A percentile compares a stretch with the other conserved stretches of the same genome.
phyloP scores from a whole-genome alignment of 2,329 filamentous ascomycete species.

The Tympanopsis confertula region DNA sequence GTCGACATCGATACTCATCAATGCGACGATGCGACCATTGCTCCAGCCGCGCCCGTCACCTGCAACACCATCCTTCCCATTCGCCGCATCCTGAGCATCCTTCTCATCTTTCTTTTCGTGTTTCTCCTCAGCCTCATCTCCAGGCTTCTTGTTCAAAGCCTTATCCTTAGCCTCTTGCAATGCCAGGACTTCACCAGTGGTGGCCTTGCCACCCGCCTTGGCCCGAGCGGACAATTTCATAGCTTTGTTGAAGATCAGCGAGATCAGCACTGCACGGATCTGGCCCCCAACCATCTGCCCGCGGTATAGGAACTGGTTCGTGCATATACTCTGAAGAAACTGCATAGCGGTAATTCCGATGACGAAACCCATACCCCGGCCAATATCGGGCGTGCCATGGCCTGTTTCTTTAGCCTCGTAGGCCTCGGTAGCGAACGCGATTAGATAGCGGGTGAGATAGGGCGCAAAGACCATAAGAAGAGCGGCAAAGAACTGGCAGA shows the following conservation, averaged over 20 bases:
- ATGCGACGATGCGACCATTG: slow-evolving; percentile 80
- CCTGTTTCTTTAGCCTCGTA: slow-evolving; percentile 49
- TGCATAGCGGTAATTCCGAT: slow-evolving; percentile 82
- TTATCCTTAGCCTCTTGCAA: no score
- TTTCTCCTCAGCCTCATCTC: slow-evolving; percentile 22
- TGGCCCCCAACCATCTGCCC: slow-evolving; percentile 89
- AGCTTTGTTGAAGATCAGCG: slow-evolving; percentile 81
- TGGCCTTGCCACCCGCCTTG: slow-evolving; percentile 45
- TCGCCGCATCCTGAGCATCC: slow-evolving; percentile 29
- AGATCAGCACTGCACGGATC: slow-evolving; percentile 68
- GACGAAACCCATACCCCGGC: slow-evolving; percentile 68
- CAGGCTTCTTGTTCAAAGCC: not conserved
- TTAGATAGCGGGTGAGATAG: slow-evolving; percentile 75
- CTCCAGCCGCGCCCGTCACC: slow-evolving; percentile 76
- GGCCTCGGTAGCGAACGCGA: slow-evolving; percentile 71
- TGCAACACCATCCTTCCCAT: slow-evolving; percentile 39
- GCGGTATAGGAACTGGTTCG: slow-evolving; percentile 84
- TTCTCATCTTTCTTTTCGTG: slow-evolving; percentile 22
- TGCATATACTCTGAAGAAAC: slow-evolving; percentile 65
- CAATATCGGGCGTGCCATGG: slow-evolving; percentile 52
- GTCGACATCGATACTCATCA: slow-evolving; percentile 94
- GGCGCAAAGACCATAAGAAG: slow-evolving; percentile 73
- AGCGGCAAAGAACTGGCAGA: slow-evolving; percentile 60
- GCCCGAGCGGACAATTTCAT: slow-evolving; percentile 82
- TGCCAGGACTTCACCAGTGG: slow-evolving; percentile 7